Conservation (phyloP, 495 filamentous ascomycete genomes). For the Platismatia glauca region DNA sequence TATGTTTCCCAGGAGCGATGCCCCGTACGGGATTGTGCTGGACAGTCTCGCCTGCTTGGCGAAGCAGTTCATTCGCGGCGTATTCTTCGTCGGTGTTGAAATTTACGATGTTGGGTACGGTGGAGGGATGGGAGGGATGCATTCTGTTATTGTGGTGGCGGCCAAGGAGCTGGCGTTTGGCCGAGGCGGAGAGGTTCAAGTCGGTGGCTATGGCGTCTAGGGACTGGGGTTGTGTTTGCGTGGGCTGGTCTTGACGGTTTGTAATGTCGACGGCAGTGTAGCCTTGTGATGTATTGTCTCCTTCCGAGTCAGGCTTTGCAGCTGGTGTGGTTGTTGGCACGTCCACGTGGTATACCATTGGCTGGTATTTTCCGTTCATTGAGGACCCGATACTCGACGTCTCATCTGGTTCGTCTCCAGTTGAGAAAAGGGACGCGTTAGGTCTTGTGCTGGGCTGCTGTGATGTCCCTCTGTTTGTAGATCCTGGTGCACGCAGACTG, state of each 20-base stretch:
- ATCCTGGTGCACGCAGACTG: slow-evolving; percentile 7
- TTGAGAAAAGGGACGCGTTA: slow-evolving; percentile 56
- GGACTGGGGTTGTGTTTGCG: slow-evolving; percentile 31
- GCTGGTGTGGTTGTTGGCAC: slow-evolving; percentile 8
- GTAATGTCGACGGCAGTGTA: not conserved
- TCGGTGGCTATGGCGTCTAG: slow-evolving; percentile 59
- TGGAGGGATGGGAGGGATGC: slow-evolving; percentile 23
- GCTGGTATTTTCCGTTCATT: slow-evolving; percentile 36
- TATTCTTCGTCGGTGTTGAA: slow-evolving; percentile 88
- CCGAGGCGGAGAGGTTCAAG: slow-evolving; percentile 63
- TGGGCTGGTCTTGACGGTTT: not conserved
- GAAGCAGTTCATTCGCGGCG: slow-evolving; percentile 58
- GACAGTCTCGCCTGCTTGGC: slow-evolving; percentile 53
- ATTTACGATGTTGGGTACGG: slow-evolving; percentile 46
- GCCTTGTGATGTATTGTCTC: not conserved
- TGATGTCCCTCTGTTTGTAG: slow-evolving; percentile 2
- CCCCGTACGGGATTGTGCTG: slow-evolving; percentile 74
- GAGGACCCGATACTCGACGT: slow-evolving; percentile 20
- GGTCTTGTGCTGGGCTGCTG: slow-evolving; percentile 31
- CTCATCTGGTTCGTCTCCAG: slow-evolving; percentile 28
- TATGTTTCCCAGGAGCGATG: slow-evolving; percentile 84
- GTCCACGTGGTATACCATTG: slow-evolving; percentile 39
- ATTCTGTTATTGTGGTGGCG: slow-evolving; percentile 35
- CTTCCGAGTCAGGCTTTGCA: slow-evolving; percentile 8
- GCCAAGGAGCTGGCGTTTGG: slow-evolving; percentile 75